Evolutionary conservation across 768 basidiomycete species (phyloP).

Genomic region (Tylopilus cervinicoccineus): DNA sequence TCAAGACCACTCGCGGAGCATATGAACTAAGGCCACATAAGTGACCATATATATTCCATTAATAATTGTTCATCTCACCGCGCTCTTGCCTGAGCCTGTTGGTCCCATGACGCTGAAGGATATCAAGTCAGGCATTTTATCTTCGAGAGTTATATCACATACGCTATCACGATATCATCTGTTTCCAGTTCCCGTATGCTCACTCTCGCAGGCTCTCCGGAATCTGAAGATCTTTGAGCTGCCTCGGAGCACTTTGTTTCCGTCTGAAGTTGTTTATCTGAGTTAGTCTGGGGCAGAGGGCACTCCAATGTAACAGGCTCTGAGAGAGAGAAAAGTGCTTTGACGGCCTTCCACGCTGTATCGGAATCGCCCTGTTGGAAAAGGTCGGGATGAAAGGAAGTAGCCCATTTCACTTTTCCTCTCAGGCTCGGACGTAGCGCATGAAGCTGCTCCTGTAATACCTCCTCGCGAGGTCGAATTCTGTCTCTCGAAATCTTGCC

Average conservation of each 20-base stretch:
- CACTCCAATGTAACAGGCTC: too few species aligned
- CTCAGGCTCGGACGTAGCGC: not conserved
- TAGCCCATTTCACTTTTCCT: not conserved
- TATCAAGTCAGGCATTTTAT: too few species aligned
- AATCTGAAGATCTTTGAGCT: too few species aligned
- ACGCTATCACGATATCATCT: slow-evolving; percentile 11
- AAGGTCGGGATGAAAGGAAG: too few species aligned
- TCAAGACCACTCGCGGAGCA: not conserved
- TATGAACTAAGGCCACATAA: slow-evolving; percentile 11
- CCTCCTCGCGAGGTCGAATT: not conserved
- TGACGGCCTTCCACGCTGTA: too few species aligned
- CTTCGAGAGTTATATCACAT: too few species aligned
- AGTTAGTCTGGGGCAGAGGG: too few species aligned
- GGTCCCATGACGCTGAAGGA: too few species aligned
- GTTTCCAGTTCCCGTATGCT: not conserved
- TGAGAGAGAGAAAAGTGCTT: too few species aligned
- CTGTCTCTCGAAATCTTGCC: rapidly evolving
- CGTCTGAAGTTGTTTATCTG: too few species aligned
- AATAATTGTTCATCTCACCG: slow-evolving; percentile 1
- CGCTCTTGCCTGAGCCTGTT: slow-evolving; percentile 11
- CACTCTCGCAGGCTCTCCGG: not conserved
- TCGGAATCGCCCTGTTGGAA: too few species aligned
- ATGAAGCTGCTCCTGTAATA: not conserved
- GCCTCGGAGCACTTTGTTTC: too few species aligned
- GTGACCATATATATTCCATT: not conserved